phyloP scores from a whole-genome alignment of 306 rosid genomes.

The Prunus padus region DNA sequence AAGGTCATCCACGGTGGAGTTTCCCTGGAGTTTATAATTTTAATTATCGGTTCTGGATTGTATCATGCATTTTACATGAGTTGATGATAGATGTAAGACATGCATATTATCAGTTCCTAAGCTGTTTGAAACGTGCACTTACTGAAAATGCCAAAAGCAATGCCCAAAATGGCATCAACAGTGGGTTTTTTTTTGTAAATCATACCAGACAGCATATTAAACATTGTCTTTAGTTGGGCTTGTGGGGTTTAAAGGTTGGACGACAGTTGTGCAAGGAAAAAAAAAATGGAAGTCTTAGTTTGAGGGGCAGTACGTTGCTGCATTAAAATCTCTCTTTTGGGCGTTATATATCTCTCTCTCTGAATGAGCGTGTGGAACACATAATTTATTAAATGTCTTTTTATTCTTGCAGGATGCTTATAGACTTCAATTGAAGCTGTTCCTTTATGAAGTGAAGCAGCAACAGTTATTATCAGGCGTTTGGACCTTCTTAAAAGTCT shows the following conservation, averaged over 20 bases:
- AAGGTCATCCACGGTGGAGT: background rate
- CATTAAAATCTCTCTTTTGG: background rate
- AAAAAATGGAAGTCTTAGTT: background rate
- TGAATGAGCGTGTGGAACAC: background rate
- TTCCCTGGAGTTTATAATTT: background rate
- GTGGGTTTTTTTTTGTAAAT: background rate
- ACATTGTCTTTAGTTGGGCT: background rate
- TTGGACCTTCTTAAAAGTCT: slow-evolving; percentile 85
- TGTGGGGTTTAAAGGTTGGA: background rate
- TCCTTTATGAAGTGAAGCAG: slow-evolving; percentile 97
- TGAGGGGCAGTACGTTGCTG: background rate
- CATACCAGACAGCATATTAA: background rate
- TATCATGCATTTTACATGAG: background rate
- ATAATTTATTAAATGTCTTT: slow-evolving; percentile 16
- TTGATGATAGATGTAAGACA: background rate
- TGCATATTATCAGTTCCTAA: background rate
- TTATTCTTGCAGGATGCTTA: slow-evolving; percentile 75
- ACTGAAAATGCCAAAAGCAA: background rate
- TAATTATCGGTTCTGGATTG: background rate
- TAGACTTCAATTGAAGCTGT: slow-evolving; percentile 88
- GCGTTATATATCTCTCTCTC: background rate
- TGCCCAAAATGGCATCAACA: background rate
- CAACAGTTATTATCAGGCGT: slow-evolving; percentile 86
- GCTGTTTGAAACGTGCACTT: no score
- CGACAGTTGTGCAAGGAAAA: background rate